Evolutionary conservation across 108 stramenopile genomes (phyloP).

Genomic region (Stephanodiscus minutulus): DNA sequence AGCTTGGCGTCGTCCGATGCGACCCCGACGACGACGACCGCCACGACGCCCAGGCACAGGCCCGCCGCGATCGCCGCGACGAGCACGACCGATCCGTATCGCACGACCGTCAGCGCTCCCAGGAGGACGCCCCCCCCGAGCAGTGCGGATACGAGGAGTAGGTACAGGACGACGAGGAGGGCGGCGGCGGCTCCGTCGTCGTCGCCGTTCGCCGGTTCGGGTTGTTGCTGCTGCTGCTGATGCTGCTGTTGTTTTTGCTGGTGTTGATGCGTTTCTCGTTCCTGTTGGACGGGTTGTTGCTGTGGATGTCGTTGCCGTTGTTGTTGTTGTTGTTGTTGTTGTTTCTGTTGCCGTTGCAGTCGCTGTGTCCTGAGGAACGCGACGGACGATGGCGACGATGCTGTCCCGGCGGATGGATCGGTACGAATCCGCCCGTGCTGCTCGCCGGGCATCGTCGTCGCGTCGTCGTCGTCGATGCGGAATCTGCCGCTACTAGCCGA

Average conservation of each 20-base stretch:
- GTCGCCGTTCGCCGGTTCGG: background rate
- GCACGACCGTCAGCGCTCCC: conserved; percentile 11
- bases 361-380: no score
- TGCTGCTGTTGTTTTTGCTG: background rate
- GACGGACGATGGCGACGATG: no score
- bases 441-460: no score
- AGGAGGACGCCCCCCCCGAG: conserved; percentile 15
- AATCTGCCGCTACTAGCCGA: no score
- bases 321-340: background rate
- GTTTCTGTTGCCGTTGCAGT: background rate
- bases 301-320: background rate
- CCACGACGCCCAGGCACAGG: conserved; percentile 14
- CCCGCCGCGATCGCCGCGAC: conserved; percentile 16
- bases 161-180: conserved; percentile 32
- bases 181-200: conserved; percentile 5
- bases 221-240: background rate
- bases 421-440: no score
- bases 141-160: conserved; percentile 19
- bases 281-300: background rate
- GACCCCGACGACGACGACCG: conserved; percentile 14
- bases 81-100: conserved; percentile 33
- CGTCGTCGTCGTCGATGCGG: no score
- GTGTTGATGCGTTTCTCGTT: background rate
- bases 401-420: no score
- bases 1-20: conserved; percentile 20